Evolutionary conservation across 768 basidiomycete genomes (phyloP).

Genomic region (Artomyces pyxidatus): DNA sequence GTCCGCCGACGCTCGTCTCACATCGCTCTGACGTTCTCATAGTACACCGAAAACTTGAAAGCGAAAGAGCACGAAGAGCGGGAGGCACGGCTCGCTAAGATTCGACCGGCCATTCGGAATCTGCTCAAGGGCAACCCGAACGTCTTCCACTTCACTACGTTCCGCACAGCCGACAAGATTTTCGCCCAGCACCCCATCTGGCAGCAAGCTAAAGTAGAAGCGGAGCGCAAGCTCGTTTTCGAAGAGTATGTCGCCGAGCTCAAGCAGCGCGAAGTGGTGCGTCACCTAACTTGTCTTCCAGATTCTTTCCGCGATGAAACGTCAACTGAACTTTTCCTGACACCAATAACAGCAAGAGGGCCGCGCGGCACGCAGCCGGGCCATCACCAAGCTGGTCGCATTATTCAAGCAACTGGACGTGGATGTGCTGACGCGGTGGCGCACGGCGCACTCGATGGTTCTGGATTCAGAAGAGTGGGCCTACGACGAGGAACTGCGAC

Average conservation of each 20-base stretch:
- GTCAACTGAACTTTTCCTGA: constrained; percentile 2
- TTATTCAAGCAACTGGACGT: constrained; percentile 85
- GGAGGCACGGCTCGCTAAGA: constrained; percentile 73
- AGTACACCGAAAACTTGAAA: constrained; percentile 75
- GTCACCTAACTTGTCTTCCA: constrained; percentile 22
- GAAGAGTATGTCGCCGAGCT: constrained; percentile 87
- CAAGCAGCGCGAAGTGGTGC: constrained; percentile 81
- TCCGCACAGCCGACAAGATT: constrained; percentile 78
- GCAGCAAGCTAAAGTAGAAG: constrained; percentile 78
- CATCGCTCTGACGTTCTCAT: constrained; percentile 3
- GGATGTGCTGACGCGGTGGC: constrained; percentile 92
- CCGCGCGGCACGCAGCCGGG: constrained; percentile 66
- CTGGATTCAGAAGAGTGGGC: constrained; percentile 74
- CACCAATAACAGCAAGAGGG: constrained; percentile 56
- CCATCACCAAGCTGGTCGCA: constrained; percentile 73
- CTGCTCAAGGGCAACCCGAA: constrained; percentile 82
- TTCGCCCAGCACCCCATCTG: constrained; percentile 88
- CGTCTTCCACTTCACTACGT: constrained; percentile 89
- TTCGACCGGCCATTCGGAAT: constrained; percentile 80
- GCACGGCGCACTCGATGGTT: constrained; percentile 71
- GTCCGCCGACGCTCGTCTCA: constrained; percentile 16
- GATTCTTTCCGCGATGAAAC: constrained; percentile 2
- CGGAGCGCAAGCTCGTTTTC: constrained; percentile 81
- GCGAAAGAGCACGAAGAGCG: constrained; percentile 82
- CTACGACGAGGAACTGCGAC: constrained; percentile 66